Evolutionary conservation across 352 stramenopile genomes (phyloP).

Genomic region (Aphanomyces astaci): DNA sequence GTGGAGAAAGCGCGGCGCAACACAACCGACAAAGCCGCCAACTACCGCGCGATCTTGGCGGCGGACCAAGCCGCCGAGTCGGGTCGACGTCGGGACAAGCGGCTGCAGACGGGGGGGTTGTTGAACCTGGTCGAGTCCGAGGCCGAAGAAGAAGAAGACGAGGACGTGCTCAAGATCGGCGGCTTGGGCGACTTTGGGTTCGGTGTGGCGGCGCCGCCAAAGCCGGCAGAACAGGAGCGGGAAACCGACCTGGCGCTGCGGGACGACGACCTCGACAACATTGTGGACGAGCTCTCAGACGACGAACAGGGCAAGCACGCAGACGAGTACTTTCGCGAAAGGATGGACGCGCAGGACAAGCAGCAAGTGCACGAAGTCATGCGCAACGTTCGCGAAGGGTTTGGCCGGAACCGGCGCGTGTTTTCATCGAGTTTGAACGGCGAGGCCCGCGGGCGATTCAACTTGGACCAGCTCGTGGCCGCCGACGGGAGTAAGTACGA

Average conservation of each 20-base stretch:
- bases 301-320: conserved; percentile 61
- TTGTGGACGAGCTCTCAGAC: conserved; percentile 81
- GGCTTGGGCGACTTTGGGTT: conserved; percentile 81
- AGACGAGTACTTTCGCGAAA: conserved; percentile 63
- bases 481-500: conserved; percentile 70
- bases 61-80: conserved; percentile 40
- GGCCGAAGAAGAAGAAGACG: conserved; percentile 75
- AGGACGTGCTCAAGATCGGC: conserved; percentile 74
- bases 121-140: conserved; percentile 61
- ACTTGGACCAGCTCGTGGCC: conserved; percentile 71
- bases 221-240: conserved; percentile 61
- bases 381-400: conserved; percentile 84
- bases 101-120: not conserved
- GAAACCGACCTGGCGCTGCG: conserved; percentile 68
- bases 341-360: conserved; percentile 58
- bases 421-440: conserved; percentile 53
- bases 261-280: conserved; percentile 74
- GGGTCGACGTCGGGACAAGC: conserved; percentile 17
- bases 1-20: not conserved
- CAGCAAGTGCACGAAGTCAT: conserved; percentile 77
- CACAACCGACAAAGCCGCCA: conserved; percentile 65
- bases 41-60: conserved; percentile 53
- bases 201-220: conserved; percentile 55
- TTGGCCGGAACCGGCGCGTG: conserved; percentile 69
- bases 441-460: conserved; percentile 69